A percentile compares a stretch with the other conserved stretches of the same genome.
Evolutionary conservation across 1,284 basidiomycete genomes (phyloP).

Genomic region (Fomitopsis schrenkii): DNA sequence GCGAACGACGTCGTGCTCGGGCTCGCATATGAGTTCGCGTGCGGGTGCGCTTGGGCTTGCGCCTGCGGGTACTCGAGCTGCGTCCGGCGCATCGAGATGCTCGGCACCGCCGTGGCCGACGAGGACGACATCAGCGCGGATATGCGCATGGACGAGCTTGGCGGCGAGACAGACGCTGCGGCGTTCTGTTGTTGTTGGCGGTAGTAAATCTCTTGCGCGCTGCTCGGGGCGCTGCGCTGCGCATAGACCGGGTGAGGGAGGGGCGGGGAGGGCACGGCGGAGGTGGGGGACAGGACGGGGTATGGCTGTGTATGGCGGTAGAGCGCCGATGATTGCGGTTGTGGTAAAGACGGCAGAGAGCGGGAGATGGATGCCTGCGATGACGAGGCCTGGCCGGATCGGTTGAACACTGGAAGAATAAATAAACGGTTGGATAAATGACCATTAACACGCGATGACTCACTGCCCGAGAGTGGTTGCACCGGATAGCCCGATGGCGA

Average conservation of each 20-base stretch:
- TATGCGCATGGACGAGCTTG: not conserved
- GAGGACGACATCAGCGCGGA: not conserved
- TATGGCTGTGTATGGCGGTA: not conserved
- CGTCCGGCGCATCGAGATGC: not conserved
- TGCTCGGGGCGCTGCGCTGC: not conserved
- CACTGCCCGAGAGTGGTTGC: slow-evolving; percentile 14
- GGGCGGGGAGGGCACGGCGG: not conserved
- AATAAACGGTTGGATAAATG: not conserved
- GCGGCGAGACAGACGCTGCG: not conserved
- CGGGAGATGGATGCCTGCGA: not conserved
- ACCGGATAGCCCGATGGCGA: slow-evolving; percentile 9
- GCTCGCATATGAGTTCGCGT: not conserved
- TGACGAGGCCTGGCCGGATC: not conserved
- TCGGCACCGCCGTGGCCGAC: not conserved
- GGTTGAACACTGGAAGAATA: not conserved
- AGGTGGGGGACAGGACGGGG: not conserved
- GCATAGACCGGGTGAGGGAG: not conserved
- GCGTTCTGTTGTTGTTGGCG: not conserved
- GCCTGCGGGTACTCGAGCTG: not conserved
- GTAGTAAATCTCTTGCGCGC: not conserved
- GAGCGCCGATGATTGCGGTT: not conserved
- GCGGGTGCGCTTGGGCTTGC: not conserved
- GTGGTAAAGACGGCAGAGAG: not conserved
- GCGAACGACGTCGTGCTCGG: not conserved
- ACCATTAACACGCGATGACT: not conserved